Evolutionary conservation across 2,329 filamentous ascomycete genomes (phyloP).

Genomic region (Talaromyces sp.): DNA sequence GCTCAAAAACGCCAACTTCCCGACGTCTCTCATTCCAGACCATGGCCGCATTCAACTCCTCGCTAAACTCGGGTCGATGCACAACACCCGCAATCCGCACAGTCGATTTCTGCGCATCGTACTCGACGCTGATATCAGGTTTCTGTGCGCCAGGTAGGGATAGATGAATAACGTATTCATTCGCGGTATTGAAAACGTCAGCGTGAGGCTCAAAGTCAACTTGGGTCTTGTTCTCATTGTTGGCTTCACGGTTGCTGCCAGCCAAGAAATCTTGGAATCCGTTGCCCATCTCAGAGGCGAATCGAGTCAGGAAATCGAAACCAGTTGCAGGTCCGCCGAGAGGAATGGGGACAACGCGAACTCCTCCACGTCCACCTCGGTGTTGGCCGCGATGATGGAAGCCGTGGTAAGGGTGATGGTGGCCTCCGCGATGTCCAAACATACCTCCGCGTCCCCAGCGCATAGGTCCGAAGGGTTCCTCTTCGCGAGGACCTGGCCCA

Average conservation of each 20-base stretch:
- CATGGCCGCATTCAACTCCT: constrained; percentile 63
- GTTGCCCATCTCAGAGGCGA: constrained; percentile 30
- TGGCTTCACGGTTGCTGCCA: background rate
- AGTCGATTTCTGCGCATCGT: constrained; percentile 64
- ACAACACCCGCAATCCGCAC: constrained; percentile 70
- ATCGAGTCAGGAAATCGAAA: constrained; percentile 25
- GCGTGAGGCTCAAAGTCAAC: constrained; percentile 38
- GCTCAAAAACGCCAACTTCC: constrained; percentile 70
- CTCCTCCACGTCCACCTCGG: constrained; percentile 22
- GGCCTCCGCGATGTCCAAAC: constrained; percentile 6
- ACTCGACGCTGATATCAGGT: constrained; percentile 72
- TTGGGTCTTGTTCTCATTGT: constrained; percentile 18
- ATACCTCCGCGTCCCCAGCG: constrained; percentile 3
- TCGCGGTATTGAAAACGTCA: constrained; percentile 69
- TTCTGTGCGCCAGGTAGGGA: constrained; percentile 76
- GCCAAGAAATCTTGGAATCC: constrained; percentile 12
- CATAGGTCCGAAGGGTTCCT: constrained; percentile 1
- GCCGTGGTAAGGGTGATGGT: constrained; percentile 6
- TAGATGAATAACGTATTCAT: constrained; percentile 65
- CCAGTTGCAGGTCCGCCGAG: too few relatives aligned
- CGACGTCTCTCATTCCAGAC: constrained; percentile 68
- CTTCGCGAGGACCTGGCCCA: constrained; percentile 8
- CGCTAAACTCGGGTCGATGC: constrained; percentile 67
- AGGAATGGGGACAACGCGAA: background rate
- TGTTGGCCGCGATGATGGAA: constrained; percentile 19